These are phyloP conservation scores for Blastobotrys elegans DNA, from an alignment of 1,139 yeast species.

Conservation along the genomic window DNA sequence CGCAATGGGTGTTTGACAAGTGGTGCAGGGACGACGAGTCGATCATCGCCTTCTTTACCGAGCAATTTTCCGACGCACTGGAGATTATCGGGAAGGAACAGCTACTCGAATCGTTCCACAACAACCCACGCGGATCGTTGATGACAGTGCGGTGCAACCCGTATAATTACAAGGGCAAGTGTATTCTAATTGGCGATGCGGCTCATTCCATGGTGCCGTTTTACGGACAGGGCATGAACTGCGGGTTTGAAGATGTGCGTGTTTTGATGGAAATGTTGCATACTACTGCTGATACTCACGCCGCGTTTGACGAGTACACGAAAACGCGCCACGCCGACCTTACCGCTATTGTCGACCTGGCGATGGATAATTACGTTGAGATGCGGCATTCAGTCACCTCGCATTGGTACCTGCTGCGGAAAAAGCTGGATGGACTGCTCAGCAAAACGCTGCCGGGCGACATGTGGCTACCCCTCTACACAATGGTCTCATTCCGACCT, in stretches of 20 bases:
- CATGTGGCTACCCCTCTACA: slow-evolving; percentile 79
- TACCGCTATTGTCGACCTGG: slow-evolving; percentile 69
- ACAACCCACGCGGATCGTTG: slow-evolving; percentile 71
- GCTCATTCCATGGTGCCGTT: slow-evolving; percentile 98
- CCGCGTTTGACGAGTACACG: slow-evolving; percentile 58
- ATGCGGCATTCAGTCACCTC: slow-evolving; percentile 83
- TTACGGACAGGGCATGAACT: slow-evolving; percentile 96
- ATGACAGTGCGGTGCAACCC: slow-evolving; percentile 59
- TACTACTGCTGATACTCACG: slow-evolving; percentile 37
- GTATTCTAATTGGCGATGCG: slow-evolving; percentile 81
- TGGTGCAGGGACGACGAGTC: slow-evolving; percentile 27
- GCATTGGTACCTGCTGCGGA: slow-evolving; percentile 56
- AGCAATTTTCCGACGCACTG: slow-evolving; percentile 71
- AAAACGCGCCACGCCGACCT: slow-evolving; percentile 57
- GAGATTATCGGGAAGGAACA: slow-evolving; percentile 58
- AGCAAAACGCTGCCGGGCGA: slow-evolving; percentile 49
- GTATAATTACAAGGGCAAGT: slow-evolving; percentile 60
- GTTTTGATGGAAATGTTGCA: slow-evolving; percentile 53
- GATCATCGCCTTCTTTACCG: slow-evolving; percentile 45
- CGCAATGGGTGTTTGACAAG: slow-evolving; percentile 55
- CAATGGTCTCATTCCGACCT: slow-evolving; percentile 86
- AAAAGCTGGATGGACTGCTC: slow-evolving; percentile 60
- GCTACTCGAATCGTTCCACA: slow-evolving; percentile 47
- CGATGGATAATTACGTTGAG: slow-evolving; percentile 76
- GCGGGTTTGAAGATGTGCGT: slow-evolving; percentile 89